Evolutionary conservation across 225 moss, liverwort and hornwort species (phyloP).

Genomic region (Takakia lepidozioides): DNA sequence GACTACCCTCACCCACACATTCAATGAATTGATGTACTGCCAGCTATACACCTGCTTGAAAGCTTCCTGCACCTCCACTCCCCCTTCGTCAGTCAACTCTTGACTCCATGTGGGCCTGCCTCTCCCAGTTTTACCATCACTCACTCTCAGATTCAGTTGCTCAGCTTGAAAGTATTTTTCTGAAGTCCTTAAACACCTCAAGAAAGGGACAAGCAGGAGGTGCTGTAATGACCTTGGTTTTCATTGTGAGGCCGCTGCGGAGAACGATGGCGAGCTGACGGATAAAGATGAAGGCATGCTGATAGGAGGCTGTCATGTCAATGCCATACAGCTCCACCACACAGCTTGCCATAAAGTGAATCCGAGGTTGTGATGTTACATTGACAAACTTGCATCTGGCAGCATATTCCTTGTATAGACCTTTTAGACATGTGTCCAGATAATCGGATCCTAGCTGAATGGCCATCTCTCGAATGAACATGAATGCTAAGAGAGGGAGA

Average conservation of each 20-base stretch:
- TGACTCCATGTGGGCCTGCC: too few relatives aligned
- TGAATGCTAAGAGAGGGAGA: conserved; percentile 68
- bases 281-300: conserved; percentile 84
- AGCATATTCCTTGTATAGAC: conserved; percentile 85
- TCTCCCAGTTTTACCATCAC: too few relatives aligned
- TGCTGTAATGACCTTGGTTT: conserved; percentile 75
- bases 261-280: conserved; percentile 87
- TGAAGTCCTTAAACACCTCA: too few relatives aligned
- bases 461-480: conserved; percentile 92
- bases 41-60: conserved; percentile 93
- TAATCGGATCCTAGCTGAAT: conserved; percentile 62
- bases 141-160: too few relatives aligned
- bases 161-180: too few relatives aligned
- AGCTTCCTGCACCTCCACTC: conserved; percentile 48
- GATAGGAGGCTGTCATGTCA: conserved; percentile 72
- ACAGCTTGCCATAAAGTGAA: conserved; percentile 85
- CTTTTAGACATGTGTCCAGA: conserved; percentile 63
- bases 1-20: conserved; percentile 79
- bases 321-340: conserved; percentile 85
- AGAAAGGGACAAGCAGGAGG: too few relatives aligned
- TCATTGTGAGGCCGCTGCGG: conserved; percentile 79
- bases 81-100: too few relatives aligned
- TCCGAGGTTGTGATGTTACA: conserved; percentile 68
- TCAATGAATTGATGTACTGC: conserved; percentile 91
- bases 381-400: conserved; percentile 86